These are phyloP conservation scores for Monosporascus sp. DNA, from an alignment of 2,329 filamentous ascomycete species.

Conservation along the genomic window DNA sequence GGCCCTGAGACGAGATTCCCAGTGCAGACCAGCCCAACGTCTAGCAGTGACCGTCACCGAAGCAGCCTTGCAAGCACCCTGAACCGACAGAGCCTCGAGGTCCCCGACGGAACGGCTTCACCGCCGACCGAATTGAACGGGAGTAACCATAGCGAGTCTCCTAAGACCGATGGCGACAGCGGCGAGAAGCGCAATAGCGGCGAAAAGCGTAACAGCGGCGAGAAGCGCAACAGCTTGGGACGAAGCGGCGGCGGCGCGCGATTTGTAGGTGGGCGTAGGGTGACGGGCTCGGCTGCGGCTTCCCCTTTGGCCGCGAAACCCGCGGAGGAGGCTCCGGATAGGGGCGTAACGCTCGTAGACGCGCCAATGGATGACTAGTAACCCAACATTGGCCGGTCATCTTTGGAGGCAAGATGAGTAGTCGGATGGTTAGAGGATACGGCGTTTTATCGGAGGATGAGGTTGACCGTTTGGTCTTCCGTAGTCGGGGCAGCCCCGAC, in stretches of 20 bases:
- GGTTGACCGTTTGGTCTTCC: too few species aligned
- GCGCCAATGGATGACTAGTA: constrained; percentile 47
- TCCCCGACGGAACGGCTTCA: constrained; percentile 57
- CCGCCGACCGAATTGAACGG: constrained; percentile 34
- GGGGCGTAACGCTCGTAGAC: constrained; percentile 48
- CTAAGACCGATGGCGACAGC: constrained; percentile 25
- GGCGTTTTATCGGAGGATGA: too few species aligned
- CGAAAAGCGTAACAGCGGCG: too few species aligned
- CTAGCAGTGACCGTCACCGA: constrained; percentile 46
- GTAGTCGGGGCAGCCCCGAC: too few species aligned
- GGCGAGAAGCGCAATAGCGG: too few species aligned
- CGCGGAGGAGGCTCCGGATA: constrained; percentile 21
- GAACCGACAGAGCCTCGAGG: constrained; percentile 71
- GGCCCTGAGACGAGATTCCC: constrained; percentile 78
- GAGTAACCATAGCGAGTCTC: constrained; percentile 6
- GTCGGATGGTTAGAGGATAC: too few species aligned
- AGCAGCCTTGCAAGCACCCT: constrained; percentile 41
- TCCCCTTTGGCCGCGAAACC: constrained; percentile 13
- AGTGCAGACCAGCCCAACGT: constrained; percentile 62
- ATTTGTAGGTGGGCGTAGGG: constrained; percentile 48
- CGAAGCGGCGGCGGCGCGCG: constrained; percentile 44
- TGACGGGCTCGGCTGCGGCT: constrained; percentile 30
- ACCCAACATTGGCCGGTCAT: neutral
- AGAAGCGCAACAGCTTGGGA: constrained; percentile 49
- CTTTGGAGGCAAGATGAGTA: too few species aligned